Conservation (phyloP, 2,329 filamentous ascomycete species). For the Clathrospora elynae region DNA sequence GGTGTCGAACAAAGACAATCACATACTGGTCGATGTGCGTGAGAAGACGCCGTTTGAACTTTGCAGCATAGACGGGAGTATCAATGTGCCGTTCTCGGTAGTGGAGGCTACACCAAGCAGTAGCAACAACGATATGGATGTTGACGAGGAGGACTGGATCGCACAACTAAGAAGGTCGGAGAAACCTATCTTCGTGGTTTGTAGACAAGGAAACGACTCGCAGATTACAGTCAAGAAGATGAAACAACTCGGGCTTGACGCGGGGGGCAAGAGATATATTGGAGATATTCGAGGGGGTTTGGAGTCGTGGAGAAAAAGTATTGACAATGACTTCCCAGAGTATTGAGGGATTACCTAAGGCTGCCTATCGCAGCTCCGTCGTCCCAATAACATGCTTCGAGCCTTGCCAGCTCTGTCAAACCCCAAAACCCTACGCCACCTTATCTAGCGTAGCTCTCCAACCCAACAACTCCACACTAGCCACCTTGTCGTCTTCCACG, state of each 20-base stretch:
- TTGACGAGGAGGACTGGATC: slow-evolving; percentile 35
- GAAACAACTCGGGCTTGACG: slow-evolving; percentile 63
- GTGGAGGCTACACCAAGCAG: slow-evolving; percentile 44
- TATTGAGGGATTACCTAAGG: too few relatives aligned
- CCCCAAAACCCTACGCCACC: not conserved
- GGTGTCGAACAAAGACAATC: slow-evolving; percentile 44
- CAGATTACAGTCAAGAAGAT: slow-evolving; percentile 71
- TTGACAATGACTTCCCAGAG: slow-evolving; percentile 65
- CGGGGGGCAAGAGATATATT: slow-evolving; percentile 62
- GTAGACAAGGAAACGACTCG: slow-evolving; percentile 77
- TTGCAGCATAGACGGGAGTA: slow-evolving; percentile 72
- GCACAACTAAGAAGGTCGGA: slow-evolving; percentile 34
- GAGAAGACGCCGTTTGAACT: slow-evolving; percentile 85
- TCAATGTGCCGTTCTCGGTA: slow-evolving; percentile 73
- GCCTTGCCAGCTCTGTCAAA: too few relatives aligned
- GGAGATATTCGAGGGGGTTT: slow-evolving; percentile 75
- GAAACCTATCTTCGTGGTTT: slow-evolving; percentile 71
- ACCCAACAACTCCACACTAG: slow-evolving; percentile 21
- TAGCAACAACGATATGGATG: slow-evolving; percentile 10
- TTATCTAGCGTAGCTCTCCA: slow-evolving; percentile 20
- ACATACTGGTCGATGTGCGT: slow-evolving; percentile 79
- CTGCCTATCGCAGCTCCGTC: too few relatives aligned
- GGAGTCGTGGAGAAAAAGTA: slow-evolving; percentile 70
- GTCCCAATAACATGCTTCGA: too few relatives aligned
- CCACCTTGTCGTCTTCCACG: slow-evolving; percentile 4